Percentiles rank a stretch among this genome's conserved stretches.
phyloP scores from a whole-genome alignment of 352 stramenopile species.

The Pythium vanterpoolii region DNA sequence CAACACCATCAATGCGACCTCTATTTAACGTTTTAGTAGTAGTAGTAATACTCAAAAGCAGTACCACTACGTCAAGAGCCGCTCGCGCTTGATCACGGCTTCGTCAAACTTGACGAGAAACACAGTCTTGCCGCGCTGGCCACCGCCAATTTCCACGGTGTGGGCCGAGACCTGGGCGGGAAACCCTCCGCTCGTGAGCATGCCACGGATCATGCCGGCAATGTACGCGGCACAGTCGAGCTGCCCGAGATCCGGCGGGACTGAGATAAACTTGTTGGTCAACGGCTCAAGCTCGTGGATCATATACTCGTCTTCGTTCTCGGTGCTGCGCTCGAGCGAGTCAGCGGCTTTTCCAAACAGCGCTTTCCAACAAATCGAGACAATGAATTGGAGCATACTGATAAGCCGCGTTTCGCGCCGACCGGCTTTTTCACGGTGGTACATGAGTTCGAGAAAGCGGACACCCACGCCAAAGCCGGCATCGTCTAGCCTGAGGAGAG shows the following conservation, averaged over 20 bases:
- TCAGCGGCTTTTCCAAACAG: conserved; percentile 97
- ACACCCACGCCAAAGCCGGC: conserved; percentile 95
- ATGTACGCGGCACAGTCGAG: conserved; percentile 97
- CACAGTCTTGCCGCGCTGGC: conserved; percentile 75
- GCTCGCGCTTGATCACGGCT: conserved; percentile 74
- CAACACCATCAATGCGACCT: conserved; percentile 8
- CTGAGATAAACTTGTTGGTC: conserved; percentile 96
- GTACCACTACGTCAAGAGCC: conserved; percentile 60
- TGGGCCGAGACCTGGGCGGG: conserved; percentile 75
- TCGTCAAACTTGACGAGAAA: conserved; percentile 88
- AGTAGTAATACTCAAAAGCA: no score
- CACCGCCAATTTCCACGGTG: conserved; percentile 58
- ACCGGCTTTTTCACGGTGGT: conserved; percentile 78
- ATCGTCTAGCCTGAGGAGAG: conserved; percentile 79
- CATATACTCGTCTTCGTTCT: conserved; percentile 99
- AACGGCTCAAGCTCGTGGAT: conserved; percentile 93
- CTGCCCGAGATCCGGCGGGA: conserved; percentile 93
- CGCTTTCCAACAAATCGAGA: conserved; percentile 93
- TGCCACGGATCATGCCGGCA: conserved; percentile 91
- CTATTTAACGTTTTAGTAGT: conserved; percentile 41
- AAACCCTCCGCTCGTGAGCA: conserved; percentile 84
- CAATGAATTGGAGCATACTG: conserved; percentile 91
- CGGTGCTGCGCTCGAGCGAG: conserved; percentile 94
- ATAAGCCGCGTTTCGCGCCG: conserved; percentile 82
- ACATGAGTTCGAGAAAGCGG: conserved; percentile 93